These are phyloP conservation scores for Grigorovia humatica DNA, from an alignment of 805 yeast genomes.

Conservation along the genomic window DNA sequence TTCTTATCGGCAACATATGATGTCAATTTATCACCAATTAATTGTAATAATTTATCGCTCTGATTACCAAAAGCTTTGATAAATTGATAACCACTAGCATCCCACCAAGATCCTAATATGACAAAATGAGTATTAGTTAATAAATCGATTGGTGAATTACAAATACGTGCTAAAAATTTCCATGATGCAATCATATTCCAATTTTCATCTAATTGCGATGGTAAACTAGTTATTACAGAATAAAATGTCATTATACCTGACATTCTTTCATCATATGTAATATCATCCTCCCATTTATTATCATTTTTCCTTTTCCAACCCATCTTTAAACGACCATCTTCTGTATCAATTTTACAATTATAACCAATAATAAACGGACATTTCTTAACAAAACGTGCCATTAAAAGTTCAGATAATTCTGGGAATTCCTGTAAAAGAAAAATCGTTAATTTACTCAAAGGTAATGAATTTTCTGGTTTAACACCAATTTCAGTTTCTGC, in stretches of 20 bases:
- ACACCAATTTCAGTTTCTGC: conserved; percentile 88
- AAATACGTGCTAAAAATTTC: conserved; percentile 60
- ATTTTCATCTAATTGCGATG: conserved; percentile 4
- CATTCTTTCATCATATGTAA: conserved; percentile 72
- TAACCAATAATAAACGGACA: conserved; percentile 86
- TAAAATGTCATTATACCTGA: conserved; percentile 79
- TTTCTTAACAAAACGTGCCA: conserved; percentile 81
- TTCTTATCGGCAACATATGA: conserved; percentile 38
- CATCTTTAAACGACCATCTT: conserved; percentile 72
- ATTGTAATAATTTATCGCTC: conserved; percentile 47
- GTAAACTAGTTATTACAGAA: conserved; percentile 56
- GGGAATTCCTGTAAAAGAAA: conserved; percentile 41
- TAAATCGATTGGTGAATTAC: conserved; percentile 43
- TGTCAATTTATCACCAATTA: conserved; percentile 45
- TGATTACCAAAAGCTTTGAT: conserved; percentile 54
- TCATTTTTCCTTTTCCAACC: conserved; percentile 62
- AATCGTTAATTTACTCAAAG: conserved; percentile 60
- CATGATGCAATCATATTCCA: conserved; percentile 39
- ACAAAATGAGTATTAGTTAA: conserved; percentile 62
- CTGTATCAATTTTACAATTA: conserved; percentile 65
- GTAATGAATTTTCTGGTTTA: conserved; percentile 64
- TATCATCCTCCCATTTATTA: conserved; percentile 42
- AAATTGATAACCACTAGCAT: conserved; percentile 56
- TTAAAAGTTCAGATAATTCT: conserved; percentile 31
- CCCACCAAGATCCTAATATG: conserved; percentile 85